Conservation (phyloP, 2,329 filamentous ascomycete species). For the Sarocladium oryzae region DNA sequence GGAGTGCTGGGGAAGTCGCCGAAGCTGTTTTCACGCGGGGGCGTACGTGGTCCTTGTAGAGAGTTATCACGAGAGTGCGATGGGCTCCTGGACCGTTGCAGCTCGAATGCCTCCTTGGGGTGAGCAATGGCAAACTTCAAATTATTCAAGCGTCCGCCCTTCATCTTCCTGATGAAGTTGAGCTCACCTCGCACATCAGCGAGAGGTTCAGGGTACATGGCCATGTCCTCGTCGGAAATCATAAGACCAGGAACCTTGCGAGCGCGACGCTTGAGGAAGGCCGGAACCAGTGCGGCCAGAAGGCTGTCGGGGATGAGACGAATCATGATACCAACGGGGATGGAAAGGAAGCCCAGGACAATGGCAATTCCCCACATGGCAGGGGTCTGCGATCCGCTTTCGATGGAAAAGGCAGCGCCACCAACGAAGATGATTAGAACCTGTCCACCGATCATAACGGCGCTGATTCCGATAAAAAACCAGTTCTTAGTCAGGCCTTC, state of each 20-base stretch:
- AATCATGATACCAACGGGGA: constrained; percentile 75
- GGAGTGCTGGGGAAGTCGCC: constrained; percentile 45
- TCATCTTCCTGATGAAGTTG: constrained; percentile 71
- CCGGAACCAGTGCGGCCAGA: constrained; percentile 45
- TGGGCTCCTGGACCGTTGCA: constrained; percentile 54
- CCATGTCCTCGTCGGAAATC: constrained; percentile 62
- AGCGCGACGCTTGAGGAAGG: constrained; percentile 43
- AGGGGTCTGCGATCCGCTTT: constrained; percentile 52
- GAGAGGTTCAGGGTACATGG: constrained; percentile 64
- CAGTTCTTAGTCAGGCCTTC: constrained; percentile 79
- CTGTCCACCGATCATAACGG: constrained; percentile 83
- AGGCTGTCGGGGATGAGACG: constrained; percentile 74
- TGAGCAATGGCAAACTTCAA: constrained; percentile 73
- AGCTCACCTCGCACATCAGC: constrained; percentile 75
- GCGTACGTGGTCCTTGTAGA: constrained; percentile 54
- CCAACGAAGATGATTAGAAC: constrained; percentile 86
- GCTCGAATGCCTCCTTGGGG: constrained; percentile 59
- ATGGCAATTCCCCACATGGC: constrained; percentile 84
- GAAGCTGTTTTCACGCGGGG: constrained; percentile 50
- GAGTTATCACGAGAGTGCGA: constrained; percentile 61
- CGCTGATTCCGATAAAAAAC: constrained; percentile 83
- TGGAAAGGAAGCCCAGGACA: constrained; percentile 73
- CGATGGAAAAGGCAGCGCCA: constrained; percentile 71
- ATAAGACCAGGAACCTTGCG: constrained; percentile 47
- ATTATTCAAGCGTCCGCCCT: constrained; percentile 75